phyloP scores from a whole-genome alignment of 805 yeast species.

The Tetrapisispora taiwanensis region DNA sequence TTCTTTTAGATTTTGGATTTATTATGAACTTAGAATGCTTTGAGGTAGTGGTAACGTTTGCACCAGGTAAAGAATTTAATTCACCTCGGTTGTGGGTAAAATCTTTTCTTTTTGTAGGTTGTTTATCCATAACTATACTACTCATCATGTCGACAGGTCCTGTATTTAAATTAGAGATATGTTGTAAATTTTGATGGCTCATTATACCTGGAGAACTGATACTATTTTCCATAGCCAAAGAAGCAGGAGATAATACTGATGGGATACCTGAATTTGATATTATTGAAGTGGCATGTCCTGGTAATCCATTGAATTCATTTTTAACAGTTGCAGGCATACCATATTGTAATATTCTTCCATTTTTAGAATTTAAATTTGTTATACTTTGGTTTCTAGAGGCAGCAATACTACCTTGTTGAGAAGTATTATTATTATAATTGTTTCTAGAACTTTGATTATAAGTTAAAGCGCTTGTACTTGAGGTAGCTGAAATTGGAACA shows the following conservation, averaged over 20 bases:
- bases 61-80: not conserved
- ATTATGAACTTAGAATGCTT: not conserved
- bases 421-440: not conserved
- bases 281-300: not conserved
- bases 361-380: not conserved
- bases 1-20: constrained; percentile 6
- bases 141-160: not conserved
- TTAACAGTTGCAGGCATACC: not conserved
- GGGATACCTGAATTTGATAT: not conserved
- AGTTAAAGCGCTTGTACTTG: not conserved
- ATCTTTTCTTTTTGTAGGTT: not conserved
- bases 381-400: not conserved
- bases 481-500: constrained; percentile 2
- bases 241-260: not conserved
- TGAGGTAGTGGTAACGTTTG: not conserved
- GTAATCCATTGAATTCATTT: not conserved
- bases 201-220: not conserved
- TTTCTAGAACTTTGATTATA: not conserved
- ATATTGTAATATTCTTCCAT: constrained; percentile 1
- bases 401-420: not conserved
- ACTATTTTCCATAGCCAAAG: constrained; percentile 1
- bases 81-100: not conserved
- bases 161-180: not conserved
- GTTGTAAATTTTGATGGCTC: not conserved
- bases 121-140: not conserved